Evolutionary conservation across 768 basidiomycete species (phyloP).

Genomic region (Lactifluus piperatus): DNA sequence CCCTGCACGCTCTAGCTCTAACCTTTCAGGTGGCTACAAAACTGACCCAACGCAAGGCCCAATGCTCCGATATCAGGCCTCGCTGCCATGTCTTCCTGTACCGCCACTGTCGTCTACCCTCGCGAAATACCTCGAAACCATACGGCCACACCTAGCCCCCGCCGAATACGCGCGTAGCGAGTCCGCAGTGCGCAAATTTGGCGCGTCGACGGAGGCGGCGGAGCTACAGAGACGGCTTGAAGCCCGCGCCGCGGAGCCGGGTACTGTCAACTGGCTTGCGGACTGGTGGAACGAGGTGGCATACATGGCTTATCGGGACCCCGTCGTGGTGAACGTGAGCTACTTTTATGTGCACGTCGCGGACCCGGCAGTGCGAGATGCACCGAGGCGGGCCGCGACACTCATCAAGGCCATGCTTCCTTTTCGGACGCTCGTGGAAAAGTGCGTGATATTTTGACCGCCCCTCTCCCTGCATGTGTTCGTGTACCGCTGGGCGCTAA

Average conservation of each 20-base stretch:
- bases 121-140: constrained; percentile 80
- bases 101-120: constrained; percentile 77
- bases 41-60: constrained; percentile 50
- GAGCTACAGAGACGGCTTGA: constrained; percentile 74
- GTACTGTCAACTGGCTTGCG: constrained; percentile 72
- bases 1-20: neutral
- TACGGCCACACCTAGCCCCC: constrained; percentile 66
- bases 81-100: constrained; percentile 72
- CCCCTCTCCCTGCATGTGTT: no score
- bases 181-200: constrained; percentile 54
- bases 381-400: constrained; percentile 69
- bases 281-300: constrained; percentile 99
- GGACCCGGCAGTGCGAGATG: constrained; percentile 44
- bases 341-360: constrained; percentile 90
- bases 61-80: constrained; percentile 68
- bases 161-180: constrained; percentile 53
- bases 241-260: constrained; percentile 55
- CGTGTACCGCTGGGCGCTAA: neutral
- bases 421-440: constrained; percentile 79
- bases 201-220: constrained; percentile 55
- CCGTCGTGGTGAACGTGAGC: constrained; percentile 86
- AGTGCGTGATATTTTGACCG: constrained; percentile 38
- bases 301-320: constrained; percentile 81
- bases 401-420: constrained; percentile 79
- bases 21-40: constrained; percentile 37